Base-by-base conservation (phyloP, 805 yeast genomes). In the Candida sonorensis region DNA sequence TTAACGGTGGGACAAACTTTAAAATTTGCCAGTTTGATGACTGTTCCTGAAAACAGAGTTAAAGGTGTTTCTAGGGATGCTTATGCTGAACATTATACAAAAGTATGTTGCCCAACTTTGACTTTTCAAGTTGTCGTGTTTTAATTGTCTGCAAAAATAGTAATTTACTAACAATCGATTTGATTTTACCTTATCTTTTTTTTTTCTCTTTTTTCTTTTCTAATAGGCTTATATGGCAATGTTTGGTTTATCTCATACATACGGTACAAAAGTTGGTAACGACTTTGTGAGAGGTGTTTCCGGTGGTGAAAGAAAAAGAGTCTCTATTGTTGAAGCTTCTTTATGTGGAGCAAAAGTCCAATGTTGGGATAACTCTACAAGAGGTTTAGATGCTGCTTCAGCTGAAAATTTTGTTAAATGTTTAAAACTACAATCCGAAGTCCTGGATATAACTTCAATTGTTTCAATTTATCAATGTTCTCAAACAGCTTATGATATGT, bases 341-440 rank as follows among this genome's bases (percentile, higher is more conserved):
- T 38, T 51, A 27, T 50, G 55, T 41, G 57, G 53, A 10, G 38
- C 52, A 4, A 47, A 41, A 18, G 14, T 71, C 18, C 75, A 69
- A 42, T 67, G 72, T 50, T 70, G 77, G 76, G 77, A 75, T 59
- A 75, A 75, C 45, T 67, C 79, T 10, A 75, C 81, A 26, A 67
- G 82, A 57, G 82, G 81, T 47, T 66, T 75, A 44, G 82, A 75
- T 56, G 59, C 81, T 10, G 78, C 81, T 13, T 72, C 80, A 33
- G 81, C 81, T 10, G 57, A 69, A 45, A 78, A 74, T 44, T 75
- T 75, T 41, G 62, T 71, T 36, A 57, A 67, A 38, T 73, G 76
- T 26, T 58, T 75, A 40, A 72, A 69, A 48, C 57, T 70, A 2
- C 61, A 73, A 1, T 69, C 79, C 7, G 46, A 53, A n/a, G 47